Evolutionary conservation across 805 yeast genomes (phyloP), one percentile per base, ranked within the genome.

Genomic region (Metschnikowia noctiluminum): DNA sequence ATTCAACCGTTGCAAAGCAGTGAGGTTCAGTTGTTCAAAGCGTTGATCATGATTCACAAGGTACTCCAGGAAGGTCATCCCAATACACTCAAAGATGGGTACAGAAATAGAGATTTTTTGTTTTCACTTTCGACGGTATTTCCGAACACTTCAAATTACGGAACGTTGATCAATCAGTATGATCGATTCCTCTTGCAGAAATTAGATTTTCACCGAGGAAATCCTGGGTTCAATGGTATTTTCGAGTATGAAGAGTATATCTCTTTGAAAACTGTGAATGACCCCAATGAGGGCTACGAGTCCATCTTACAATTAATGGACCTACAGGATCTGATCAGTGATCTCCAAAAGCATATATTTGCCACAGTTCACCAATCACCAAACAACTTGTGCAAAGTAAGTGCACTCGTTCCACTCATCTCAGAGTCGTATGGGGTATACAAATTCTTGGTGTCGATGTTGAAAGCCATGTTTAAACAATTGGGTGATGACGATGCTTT

Each of bases 1-100:
- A 68, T 85, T 45, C 82, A 84, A 53, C 96, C 97, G 1, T 71
- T 91, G 49, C 90, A 85, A 54, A 77, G 80, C 48, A 92, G 88
- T 60, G 96, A 89, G 56, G 78, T 91, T 14, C 96, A 87, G 66
- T 67, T 87, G 52, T 91, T 90, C 72, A 92, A 92, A 64, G 84
- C 95, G 13, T 72, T 94, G 62, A 87, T 91, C 46, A 78, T 88
- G 55, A 77, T 90, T 42, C 98, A 92, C 61, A 91, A 92, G 61
- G 92, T 94, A 6, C 70, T 92, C n/a, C 98, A 94, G 65, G 99
- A 92, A 67, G 99, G 99, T n/a, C 98, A 92, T 64, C 89, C 89
- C 12, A 78, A 88, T 28, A 83, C 89, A 6, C 70, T 92, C 59
- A 76, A 80, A 44, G 97, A 89, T 59, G 97, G 89, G 1, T 86